phyloP scores from a whole-genome alignment of 148 eudicot genomes.

The Suaeda aralocaspica region DNA sequence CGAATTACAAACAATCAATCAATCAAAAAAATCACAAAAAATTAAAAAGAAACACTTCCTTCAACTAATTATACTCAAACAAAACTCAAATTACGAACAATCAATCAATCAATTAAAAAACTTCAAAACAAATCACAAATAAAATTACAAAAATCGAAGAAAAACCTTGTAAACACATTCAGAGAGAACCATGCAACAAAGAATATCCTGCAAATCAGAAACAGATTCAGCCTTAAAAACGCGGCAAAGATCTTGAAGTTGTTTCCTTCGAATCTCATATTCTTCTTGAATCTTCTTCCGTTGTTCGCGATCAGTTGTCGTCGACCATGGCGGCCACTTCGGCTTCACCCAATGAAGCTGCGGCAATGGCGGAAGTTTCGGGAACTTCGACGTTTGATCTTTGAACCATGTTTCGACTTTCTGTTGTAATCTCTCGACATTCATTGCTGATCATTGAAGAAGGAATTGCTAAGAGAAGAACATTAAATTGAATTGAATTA shows the following conservation, averaged over 20 bases:
- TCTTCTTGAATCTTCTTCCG: slow-evolving; percentile 66
- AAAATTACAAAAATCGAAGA: not conserved
- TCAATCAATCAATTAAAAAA: not conserved
- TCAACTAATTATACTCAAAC: no score
- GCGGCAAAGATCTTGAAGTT: slow-evolving; percentile 52
- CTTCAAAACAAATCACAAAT: no score
- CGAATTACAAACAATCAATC: not conserved
- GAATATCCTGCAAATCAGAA: slow-evolving; percentile 88
- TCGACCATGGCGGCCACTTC: slow-evolving; percentile 78
- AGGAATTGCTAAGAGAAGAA: not conserved
- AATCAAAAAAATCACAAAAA: not conserved
- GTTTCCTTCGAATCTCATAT: slow-evolving; percentile 58
- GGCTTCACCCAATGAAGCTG: slow-evolving; percentile 52
- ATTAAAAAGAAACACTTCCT: not conserved
- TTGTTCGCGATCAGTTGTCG: slow-evolving; percentile 54
- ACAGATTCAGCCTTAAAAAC: slow-evolving; percentile 81
- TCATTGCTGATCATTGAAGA: slow-evolving; percentile 38
- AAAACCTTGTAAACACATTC: slow-evolving; percentile 93
- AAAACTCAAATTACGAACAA: not conserved
- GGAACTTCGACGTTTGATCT: slow-evolving; percentile 62
- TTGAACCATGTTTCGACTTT: slow-evolving; percentile 76
- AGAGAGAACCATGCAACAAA: slow-evolving; percentile 90
- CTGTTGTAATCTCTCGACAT: slow-evolving; percentile 58
- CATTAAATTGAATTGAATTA: no score
- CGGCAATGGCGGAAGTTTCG: slow-evolving; percentile 43